Evolutionary conservation across 1,284 basidiomycete species (phyloP), one percentile per base, ranked within the genome.

Genomic region (Leccinum pallidistipes): DNA sequence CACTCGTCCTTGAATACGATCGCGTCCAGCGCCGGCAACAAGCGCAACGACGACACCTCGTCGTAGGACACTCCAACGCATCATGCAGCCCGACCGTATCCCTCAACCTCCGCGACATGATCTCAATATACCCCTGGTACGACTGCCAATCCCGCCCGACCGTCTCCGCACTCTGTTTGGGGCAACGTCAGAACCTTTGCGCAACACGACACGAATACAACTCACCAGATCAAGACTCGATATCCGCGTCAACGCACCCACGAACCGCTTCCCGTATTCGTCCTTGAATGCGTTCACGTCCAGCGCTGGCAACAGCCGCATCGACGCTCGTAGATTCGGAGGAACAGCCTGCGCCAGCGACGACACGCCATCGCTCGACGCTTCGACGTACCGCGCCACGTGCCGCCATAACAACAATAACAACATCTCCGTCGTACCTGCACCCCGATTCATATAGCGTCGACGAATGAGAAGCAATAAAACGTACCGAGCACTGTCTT

Each of bases 401-500:
- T 98, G 95, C 36, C 94, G 83, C 89, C 93, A 96, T 11, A 95
- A 80, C 29, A 97, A 80, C 7, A 97, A 81, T 7, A 97, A 79
- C 7, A 94, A 76, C 80, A 95, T 91, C 76, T 97, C 95, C 55
- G 90, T 79, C 53, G 89, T 87, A 65, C 87, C 92, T 90, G 16
- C 66, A 36, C 34, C 12, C 6, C 27, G 34, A 36, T 27, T 27
- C 34, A 36, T 36, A 36, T 36, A 36, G 34, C 34, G 6, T 36
- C 34, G 3, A 6, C 34, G 12, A 36, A 36, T 2, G 6, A 27
- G 34, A 36, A 14, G 12, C 12, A 27, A 14, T 14, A 36, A 36
- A 36, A 36, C 34, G 50, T 62, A 84, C 88, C 79, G 7, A 92
- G 76, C 45, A 83, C 78, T 61, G 78, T 79, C 68, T 80, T 83